A percentile compares a stretch with the other conserved stretches of the same genome.
Conservation (phyloP, 192 early-diverging fungal species). For the Helicostylum pulchrum region DNA sequence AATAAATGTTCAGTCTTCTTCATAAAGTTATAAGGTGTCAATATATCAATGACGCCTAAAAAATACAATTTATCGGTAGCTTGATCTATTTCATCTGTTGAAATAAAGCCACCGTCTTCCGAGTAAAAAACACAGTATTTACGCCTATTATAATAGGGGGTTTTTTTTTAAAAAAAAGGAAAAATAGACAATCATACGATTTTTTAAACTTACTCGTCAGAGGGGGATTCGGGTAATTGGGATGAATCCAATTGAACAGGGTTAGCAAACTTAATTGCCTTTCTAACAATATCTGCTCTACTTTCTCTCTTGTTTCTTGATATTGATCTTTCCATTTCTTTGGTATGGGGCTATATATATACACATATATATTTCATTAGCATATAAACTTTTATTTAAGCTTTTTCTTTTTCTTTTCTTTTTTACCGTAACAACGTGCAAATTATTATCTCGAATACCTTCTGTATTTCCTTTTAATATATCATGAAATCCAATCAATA, state of each 20-base stretch:
- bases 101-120: conserved; percentile 85
- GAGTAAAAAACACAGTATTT: conserved; percentile 82
- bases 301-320: conserved; percentile 46
- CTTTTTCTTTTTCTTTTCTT: no score
- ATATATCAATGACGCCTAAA: conserved; percentile 94
- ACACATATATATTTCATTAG: neutral
- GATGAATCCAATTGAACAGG: conserved; percentile 57
- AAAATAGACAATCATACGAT: conserved; percentile 1
- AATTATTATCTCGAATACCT: conserved; percentile 62
- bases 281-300: conserved; percentile 48
- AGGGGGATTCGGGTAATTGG: conserved; percentile 51
- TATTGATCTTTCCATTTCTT: conserved; percentile 37
- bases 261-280: conserved; percentile 53
- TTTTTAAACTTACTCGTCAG: conserved; percentile 39
- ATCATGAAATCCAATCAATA: conserved; percentile 92
- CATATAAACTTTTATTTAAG: conserved; percentile 54
- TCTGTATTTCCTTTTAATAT: conserved; percentile 78
- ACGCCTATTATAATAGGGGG: no score
- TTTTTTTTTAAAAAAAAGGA: conserved; percentile 11
- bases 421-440: conserved; percentile 16
- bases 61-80: conserved; percentile 73
- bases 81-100: conserved; percentile 70
- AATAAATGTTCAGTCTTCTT: conserved; percentile 88
- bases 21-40: conserved; percentile 85
- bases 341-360: conserved; percentile 42